These are phyloP conservation scores for Cryphonectria radicalis DNA, from an alignment of 2,329 filamentous ascomycete genomes.

Conservation along the genomic window DNA sequence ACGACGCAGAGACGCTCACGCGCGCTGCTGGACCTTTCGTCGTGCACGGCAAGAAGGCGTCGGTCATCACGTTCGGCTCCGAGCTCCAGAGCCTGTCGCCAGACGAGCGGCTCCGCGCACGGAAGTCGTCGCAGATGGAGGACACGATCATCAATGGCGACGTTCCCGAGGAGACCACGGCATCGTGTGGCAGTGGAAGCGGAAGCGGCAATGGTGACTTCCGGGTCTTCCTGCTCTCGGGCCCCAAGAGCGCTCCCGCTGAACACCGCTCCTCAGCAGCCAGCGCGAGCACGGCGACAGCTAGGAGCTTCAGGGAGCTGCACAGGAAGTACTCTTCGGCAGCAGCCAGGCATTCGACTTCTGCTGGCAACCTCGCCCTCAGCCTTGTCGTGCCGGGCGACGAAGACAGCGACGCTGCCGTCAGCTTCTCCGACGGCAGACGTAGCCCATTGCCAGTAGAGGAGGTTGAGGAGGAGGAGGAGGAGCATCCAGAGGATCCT, in stretches of 20 bases:
- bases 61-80: slow-evolving; percentile 93
- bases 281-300: slow-evolving; percentile 69
- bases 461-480: slow-evolving; percentile 46
- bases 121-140: slow-evolving; percentile 53
- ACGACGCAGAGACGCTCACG: slow-evolving; percentile 69
- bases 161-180: slow-evolving; percentile 38
- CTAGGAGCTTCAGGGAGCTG: slow-evolving; percentile 66
- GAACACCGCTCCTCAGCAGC: slow-evolving; percentile 64
- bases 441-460: slow-evolving; percentile 58
- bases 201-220: slow-evolving; percentile 49
- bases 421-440: slow-evolving; percentile 64
- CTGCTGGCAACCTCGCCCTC: slow-evolving; percentile 47
- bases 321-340: slow-evolving; percentile 63
- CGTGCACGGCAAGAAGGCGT: slow-evolving; percentile 96
- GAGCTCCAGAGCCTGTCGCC: slow-evolving; percentile 80
- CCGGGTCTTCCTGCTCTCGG: slow-evolving; percentile 52
- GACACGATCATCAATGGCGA: slow-evolving; percentile 16
- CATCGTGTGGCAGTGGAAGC: slow-evolving; percentile 18
- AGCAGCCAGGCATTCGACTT: slow-evolving; percentile 47
- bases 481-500: slow-evolving; percentile 35
- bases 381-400: slow-evolving; percentile 55
- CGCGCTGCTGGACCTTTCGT: slow-evolving; percentile 89
- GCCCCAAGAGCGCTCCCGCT: slow-evolving; percentile 37
- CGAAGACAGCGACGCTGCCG: slow-evolving; percentile 63
- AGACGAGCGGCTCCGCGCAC: slow-evolving; percentile 71